phyloP scores from a whole-genome alignment of 331 rosid genomes.

The Spiraea crenata region DNA sequence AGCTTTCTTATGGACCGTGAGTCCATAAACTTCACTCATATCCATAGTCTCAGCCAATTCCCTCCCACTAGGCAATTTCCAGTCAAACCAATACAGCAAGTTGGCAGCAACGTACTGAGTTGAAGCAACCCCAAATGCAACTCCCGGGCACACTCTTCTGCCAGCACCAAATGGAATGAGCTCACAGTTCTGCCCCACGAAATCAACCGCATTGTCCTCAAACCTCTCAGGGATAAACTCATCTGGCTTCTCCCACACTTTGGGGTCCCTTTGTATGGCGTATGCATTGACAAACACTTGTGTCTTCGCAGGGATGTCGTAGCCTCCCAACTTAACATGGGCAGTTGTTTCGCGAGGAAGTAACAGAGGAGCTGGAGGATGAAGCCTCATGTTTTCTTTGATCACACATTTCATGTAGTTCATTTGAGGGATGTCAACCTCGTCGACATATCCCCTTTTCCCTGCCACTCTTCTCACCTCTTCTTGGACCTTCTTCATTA shows the following conservation, averaged over 20 bases:
- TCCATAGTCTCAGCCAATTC: constrained; percentile 26
- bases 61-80: constrained; percentile 27
- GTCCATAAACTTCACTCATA: constrained; percentile 39
- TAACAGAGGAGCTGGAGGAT: constrained; percentile 39
- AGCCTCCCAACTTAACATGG: constrained; percentile 29
- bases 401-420: constrained; percentile 40
- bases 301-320: constrained; percentile 36
- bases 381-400: constrained; percentile 51
- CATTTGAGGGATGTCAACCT: constrained; percentile 32
- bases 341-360: constrained; percentile 34
- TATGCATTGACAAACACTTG: constrained; percentile 32
- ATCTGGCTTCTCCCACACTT: constrained; percentile 43
- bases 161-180: constrained; percentile 61
- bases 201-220: constrained; percentile 22
- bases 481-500: constrained; percentile 48
- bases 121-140: constrained; percentile 22
- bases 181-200: constrained; percentile 28
- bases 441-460: constrained; percentile 28
- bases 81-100: constrained; percentile 41
- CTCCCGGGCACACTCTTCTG: constrained; percentile 53
- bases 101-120: constrained; percentile 35
- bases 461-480: constrained; percentile 45
- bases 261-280: constrained; percentile 53
- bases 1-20: constrained; percentile 22
- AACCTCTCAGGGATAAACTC: constrained; percentile 49